phyloP scores from a whole-genome alignment of 1,139 yeast species.

The Scheffersomyces quercinus region DNA sequence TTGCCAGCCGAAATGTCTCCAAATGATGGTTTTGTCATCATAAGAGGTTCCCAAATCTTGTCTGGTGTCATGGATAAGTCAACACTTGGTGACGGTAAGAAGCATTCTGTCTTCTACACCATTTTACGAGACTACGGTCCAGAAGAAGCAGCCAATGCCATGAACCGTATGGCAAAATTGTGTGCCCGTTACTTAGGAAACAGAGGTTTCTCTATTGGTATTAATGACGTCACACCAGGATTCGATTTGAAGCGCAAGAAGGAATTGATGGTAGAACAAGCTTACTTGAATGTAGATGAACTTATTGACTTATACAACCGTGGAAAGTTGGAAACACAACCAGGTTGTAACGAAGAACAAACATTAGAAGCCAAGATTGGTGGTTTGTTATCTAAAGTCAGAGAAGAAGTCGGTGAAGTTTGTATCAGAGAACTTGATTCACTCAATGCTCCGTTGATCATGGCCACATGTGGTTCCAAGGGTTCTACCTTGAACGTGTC shows the following conservation, averaged over 20 bases:
- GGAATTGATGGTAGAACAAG: constrained; percentile 86
- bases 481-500: constrained; percentile 98
- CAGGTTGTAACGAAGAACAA: constrained; percentile 98
- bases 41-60: constrained; percentile 85
- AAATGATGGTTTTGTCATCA: constrained; percentile 90
- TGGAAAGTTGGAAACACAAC: constrained; percentile 95
- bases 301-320: constrained; percentile 75
- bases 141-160: constrained; percentile 89
- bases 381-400: constrained; percentile 90
- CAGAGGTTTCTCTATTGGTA: constrained; percentile 96
- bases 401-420: constrained; percentile 99
- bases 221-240: constrained; percentile 96
- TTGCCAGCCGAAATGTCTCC: constrained; percentile 94
- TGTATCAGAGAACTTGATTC: constrained; percentile 90
- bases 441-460: constrained; percentile 92
- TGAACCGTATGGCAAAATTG: constrained; percentile 98
- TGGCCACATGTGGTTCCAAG: constrained; percentile 99
- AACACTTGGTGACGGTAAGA: constrained; percentile 95
- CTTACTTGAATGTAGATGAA: constrained; percentile 90
- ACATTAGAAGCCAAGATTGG: constrained; percentile 97
- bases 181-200: constrained; percentile 95
- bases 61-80: constrained; percentile 98
- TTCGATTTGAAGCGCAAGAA: constrained; percentile 71
- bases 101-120: constrained; percentile 93
- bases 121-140: constrained; percentile 95